phyloP scores from a whole-genome alignment of 1,284 basidiomycete species.

The Rhodotorula sp. region DNA sequence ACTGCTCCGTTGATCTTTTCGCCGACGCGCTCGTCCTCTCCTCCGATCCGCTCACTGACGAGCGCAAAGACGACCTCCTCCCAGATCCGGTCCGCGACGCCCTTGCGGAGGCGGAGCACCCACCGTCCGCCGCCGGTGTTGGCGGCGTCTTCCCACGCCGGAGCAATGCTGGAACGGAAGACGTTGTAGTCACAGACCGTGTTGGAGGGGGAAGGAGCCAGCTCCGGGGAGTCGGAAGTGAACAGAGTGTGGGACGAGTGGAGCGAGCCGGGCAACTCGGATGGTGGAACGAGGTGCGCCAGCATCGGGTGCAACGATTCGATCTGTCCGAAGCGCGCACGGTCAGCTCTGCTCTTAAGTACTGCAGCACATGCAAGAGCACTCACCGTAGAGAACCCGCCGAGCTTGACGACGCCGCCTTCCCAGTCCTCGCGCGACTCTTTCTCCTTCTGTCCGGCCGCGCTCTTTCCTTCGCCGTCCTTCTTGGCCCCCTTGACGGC shows the following conservation, averaged over 20 bases:
- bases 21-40: slow-evolving; percentile 30
- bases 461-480: slow-evolving; percentile 23
- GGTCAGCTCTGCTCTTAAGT: neutral
- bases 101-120: slow-evolving; percentile 49
- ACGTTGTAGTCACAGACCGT: slow-evolving; percentile 46
- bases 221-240: slow-evolving; percentile 4
- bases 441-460: slow-evolving; percentile 28
- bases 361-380: too few relatives aligned
- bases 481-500: slow-evolving; percentile 27
- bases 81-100: slow-evolving; percentile 44
- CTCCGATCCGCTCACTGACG: slow-evolving; percentile 37
- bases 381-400: slow-evolving; percentile 38
- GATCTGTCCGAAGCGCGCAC: slow-evolving; percentile 18
- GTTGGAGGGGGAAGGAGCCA: slow-evolving; percentile 30
- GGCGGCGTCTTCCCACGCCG: slow-evolving; percentile 52
- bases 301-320: slow-evolving; percentile 42
- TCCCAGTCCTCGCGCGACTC: slow-evolving; percentile 41
- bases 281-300: slow-evolving; percentile 39
- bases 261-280: slow-evolving; percentile 35
- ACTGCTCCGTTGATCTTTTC: slow-evolving; percentile 43
- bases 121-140: slow-evolving; percentile 52
- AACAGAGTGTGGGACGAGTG: slow-evolving; percentile 24
- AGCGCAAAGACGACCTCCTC: slow-evolving; percentile 43
- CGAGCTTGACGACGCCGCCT: slow-evolving; percentile 36
- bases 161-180: slow-evolving; percentile 51